Evolutionary conservation across 148 eudicot genomes (phyloP).

Genomic region (Chenopodium quinoa): DNA sequence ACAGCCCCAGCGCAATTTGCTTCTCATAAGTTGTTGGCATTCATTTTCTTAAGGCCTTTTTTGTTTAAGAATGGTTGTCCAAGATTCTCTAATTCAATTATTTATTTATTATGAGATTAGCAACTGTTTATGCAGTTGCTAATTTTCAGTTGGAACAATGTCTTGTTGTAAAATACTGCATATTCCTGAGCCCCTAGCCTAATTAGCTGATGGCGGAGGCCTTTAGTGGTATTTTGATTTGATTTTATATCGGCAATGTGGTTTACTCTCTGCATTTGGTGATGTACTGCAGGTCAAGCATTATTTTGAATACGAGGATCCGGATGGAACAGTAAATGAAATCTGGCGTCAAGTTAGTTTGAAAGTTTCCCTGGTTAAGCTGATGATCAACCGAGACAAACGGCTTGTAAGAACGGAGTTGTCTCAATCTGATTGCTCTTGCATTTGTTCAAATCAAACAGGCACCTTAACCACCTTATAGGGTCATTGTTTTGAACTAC

Average conservation of each 20-base stretch:
- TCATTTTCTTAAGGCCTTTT: not conserved
- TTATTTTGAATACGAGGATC: constrained; percentile 84
- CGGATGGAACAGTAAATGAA: constrained; percentile 80
- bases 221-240: no score
- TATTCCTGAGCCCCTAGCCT: no score
- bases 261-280: not conserved
- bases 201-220: no score
- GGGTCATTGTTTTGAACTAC: not conserved
- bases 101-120: not conserved
- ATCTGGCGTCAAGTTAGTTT: constrained; percentile 88
- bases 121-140: not conserved
- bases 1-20: no score
- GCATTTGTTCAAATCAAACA: constrained; percentile 76
- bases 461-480: constrained; percentile 44
- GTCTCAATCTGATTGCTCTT: constrained; percentile 80
- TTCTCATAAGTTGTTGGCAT: no score
- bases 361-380: constrained; percentile 71
- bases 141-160: not conserved
- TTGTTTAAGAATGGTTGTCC: not conserved
- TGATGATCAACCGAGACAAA: constrained; percentile 90
- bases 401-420: constrained; percentile 65
- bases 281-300: constrained; percentile 54
- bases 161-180: no score
- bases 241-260: not conserved
- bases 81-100: not conserved